Evolutionary conservation across 2,329 filamentous ascomycete genomes (phyloP), one percentile per base, ranked within the genome.

Genomic region (Fusarium sp.): DNA sequence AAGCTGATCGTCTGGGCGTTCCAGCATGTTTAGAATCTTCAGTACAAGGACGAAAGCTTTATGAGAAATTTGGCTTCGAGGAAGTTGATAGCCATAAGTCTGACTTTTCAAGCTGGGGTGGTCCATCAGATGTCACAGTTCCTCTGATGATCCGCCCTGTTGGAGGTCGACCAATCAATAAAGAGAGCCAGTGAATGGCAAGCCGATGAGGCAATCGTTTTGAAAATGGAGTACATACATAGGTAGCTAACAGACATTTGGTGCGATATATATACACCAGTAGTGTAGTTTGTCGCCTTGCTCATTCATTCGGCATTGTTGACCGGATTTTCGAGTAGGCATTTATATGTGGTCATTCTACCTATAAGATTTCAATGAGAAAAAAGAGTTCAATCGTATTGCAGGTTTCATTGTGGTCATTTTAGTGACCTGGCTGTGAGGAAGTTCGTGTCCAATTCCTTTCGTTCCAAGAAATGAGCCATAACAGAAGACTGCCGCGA

Each of bases 11-110:
- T 15, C 78, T 83, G 5, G 79, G 80, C 10, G 63, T 85, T n/a
- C 78, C 81, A 7, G 75, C 75, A 1, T 84, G 81, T 55, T 77
- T 84, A 22, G 83, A 85, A 72, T 79, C 83, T 2, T 81, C 82
- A 1, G 60, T 68, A 1, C 73, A 80, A 11, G 83, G 81, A 0
- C 78, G 73, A 12, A 59, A 63, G 2, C 69, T 85, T 26, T 84
- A 84, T 59, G 77, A 79, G 62, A 82, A 79, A 72, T 78, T 77
- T 41, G 83, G 82, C 1, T 84, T 82, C 70, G 64, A 75, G n/a
- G 78, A 79, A 59, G 72, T 82, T 11, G 79, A 79, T 22, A 70
- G 62, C 24, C 36, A 79, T 28, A 66, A 56, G 2, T 68, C 69
- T 13, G 80, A 83, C 63, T 69, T 82, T 24, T 75, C 77, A 14